A percentile compares a stretch with the other conserved stretches of the same genome.
These are phyloP conservation scores for Pulveroboletus sp. DNA, from an alignment of 768 basidiomycete genomes.

Conservation along the genomic window DNA sequence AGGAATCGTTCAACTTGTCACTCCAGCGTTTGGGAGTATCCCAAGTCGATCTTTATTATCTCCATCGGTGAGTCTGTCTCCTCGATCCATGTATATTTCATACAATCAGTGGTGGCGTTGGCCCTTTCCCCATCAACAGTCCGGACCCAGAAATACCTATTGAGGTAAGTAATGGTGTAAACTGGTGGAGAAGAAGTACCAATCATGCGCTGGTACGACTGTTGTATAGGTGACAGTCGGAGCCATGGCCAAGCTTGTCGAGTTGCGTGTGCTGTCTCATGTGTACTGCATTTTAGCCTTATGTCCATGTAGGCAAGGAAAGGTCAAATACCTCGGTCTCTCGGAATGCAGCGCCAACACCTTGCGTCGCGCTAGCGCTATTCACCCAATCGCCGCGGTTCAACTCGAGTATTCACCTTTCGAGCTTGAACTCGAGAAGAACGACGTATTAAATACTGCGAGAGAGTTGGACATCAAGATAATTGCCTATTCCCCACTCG, in stretches of 20 bases:
- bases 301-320: slow-evolving; percentile 31
- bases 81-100: too few species aligned
- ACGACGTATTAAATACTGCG: slow-evolving; percentile 40
- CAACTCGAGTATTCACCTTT: slow-evolving; percentile 55
- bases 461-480: slow-evolving; percentile 49
- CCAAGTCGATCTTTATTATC: slow-evolving; percentile 45
- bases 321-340: slow-evolving; percentile 49
- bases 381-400: slow-evolving; percentile 49
- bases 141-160: slow-evolving; percentile 44
- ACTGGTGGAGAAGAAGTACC: background rate
- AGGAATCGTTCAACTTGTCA: slow-evolving; percentile 36
- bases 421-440: slow-evolving; percentile 45
- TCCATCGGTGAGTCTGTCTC: slow-evolving; percentile 34
- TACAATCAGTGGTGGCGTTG: background rate
- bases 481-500: slow-evolving; percentile 52
- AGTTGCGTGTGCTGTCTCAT: slow-evolving; percentile 31
- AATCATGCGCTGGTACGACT: too few species aligned
- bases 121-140: slow-evolving; percentile 15
- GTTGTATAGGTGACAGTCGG: slow-evolving; percentile 36
- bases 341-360: slow-evolving; percentile 48
- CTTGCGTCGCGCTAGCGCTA: slow-evolving; percentile 47
- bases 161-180: slow-evolving; percentile 33
- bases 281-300: background rate
- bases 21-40: slow-evolving; percentile 42
- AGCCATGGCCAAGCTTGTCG: slow-evolving; percentile 52